Conservation (phyloP, 805 yeast genomes). For the Metschnikowia borealis region DNA sequence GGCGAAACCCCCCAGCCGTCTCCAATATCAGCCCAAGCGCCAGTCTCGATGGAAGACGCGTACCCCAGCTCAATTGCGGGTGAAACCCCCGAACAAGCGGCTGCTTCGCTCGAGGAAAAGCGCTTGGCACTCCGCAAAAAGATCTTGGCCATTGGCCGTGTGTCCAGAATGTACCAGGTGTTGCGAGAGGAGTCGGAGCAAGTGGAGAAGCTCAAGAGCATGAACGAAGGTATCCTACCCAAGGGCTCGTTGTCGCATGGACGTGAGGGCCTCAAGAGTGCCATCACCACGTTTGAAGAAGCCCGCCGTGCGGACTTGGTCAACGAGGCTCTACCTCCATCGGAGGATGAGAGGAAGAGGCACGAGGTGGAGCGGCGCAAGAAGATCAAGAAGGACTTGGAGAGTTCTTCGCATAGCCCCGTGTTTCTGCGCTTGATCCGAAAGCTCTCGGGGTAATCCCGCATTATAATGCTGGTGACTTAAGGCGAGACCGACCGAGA, state of each 20-base stretch:
- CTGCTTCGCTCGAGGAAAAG: conserved; percentile 29
- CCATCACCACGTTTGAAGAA: conserved; percentile 72
- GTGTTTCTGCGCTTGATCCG: conserved; percentile 38
- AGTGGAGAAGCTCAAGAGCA: conserved; percentile 71
- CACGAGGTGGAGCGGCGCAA: conserved; percentile 45
- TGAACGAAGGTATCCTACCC: conserved; percentile 76
- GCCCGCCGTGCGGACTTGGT: conserved; percentile 75
- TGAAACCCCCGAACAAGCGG: background rate
- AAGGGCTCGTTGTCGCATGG: conserved; percentile 84
- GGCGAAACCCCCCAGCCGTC: conserved; percentile 22
- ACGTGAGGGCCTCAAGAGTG: conserved; percentile 66
- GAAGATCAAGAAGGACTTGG: conserved; percentile 35
- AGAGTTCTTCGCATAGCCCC: conserved; percentile 29
- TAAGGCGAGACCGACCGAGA: no score
- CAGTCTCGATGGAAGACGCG: conserved; percentile 6
- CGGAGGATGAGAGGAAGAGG: conserved; percentile 50
- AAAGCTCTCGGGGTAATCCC: conserved; percentile 24
- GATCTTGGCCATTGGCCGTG: conserved; percentile 93
- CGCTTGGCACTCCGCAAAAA: conserved; percentile 69
- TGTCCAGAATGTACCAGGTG: conserved; percentile 86
- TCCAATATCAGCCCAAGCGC: conserved; percentile 18
- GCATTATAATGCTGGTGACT: no score
- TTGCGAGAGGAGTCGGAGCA: conserved; percentile 84
- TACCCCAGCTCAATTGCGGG: conserved; percentile 3
- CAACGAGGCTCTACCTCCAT: conserved; percentile 89